Evolutionary conservation across 1,284 basidiomycete genomes (phyloP).

Genomic region (Cutaneotrichosporon curvatum): DNA sequence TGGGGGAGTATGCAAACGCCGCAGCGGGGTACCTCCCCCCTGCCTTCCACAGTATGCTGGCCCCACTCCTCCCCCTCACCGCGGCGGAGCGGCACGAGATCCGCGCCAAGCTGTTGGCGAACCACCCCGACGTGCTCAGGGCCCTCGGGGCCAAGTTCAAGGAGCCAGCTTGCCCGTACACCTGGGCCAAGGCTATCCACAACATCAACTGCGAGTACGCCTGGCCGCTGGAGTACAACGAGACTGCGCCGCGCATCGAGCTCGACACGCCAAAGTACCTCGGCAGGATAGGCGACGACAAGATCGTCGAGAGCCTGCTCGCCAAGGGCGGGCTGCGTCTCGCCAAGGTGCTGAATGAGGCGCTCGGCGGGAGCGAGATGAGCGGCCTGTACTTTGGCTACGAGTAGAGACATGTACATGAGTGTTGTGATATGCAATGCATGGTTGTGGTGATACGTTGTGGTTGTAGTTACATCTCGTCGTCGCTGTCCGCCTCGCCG

Average conservation of each 20-base stretch:
- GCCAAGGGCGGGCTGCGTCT: constrained; percentile 74
- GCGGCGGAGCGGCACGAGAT: constrained; percentile 1
- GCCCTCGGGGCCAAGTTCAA: neutral
- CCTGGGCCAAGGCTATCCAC: constrained; percentile 59
- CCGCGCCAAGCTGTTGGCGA: constrained; percentile 5
- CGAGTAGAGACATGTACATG: neutral
- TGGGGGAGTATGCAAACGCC: neutral
- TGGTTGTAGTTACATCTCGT: constrained; percentile 19
- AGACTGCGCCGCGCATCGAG: constrained; percentile 54
- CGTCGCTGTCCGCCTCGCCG: constrained; percentile 40
- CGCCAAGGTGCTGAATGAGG: constrained; percentile 65
- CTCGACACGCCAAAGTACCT: constrained; percentile 79
- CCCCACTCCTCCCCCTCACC: constrained; percentile 1
- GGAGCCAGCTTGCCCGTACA: constrained; percentile 64
- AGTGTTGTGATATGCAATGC: neutral
- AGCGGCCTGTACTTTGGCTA: constrained; percentile 10
- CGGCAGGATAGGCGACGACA: constrained; percentile 58
- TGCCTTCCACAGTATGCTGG: constrained; percentile 12
- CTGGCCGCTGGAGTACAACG: constrained; percentile 58
- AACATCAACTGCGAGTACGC: constrained; percentile 68
- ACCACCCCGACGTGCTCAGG: neutral
- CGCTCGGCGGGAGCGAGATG: constrained; percentile 7
- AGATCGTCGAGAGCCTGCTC: constrained; percentile 71
- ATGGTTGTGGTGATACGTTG: too few relatives aligned
- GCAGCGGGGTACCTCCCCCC: constrained; percentile 12